Evolutionary conservation across 2,329 filamentous ascomycete species (phyloP).

Genomic region (Onygena corvina): DNA sequence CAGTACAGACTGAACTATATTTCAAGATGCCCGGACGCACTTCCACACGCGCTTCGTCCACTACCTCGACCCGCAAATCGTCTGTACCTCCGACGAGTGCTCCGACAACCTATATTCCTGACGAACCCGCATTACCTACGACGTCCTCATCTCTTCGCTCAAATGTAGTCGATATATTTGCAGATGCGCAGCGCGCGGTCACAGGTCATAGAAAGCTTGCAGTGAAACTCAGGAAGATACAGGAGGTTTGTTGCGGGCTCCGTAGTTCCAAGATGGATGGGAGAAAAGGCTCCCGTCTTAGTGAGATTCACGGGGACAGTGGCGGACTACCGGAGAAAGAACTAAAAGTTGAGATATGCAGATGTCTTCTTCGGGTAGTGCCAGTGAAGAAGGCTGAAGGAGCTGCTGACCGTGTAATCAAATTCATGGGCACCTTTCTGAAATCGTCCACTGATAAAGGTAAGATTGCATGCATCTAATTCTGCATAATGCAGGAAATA

Average conservation of each 20-base stretch:
- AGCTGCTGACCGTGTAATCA: slow-evolving; percentile 72
- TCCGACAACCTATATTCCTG: slow-evolving; percentile 42
- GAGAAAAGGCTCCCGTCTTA: slow-evolving; percentile 19
- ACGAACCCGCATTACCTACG: slow-evolving; percentile 43
- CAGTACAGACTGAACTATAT: not conserved
- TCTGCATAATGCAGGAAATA: not conserved
- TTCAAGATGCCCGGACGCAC: slow-evolving; percentile 31
- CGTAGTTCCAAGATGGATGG: slow-evolving; percentile 30
- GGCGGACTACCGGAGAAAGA: slow-evolving; percentile 55
- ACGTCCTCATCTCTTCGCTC: slow-evolving; percentile 50
- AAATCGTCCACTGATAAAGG: slow-evolving; percentile 53
- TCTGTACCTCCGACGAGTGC: slow-evolving; percentile 61
- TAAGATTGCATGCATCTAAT: slow-evolving; percentile 17
- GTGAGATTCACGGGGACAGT: slow-evolving; percentile 36
- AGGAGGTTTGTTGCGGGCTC: slow-evolving; percentile 64
- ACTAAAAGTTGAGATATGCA: slow-evolving; percentile 74
- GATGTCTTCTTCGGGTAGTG: slow-evolving; percentile 72
- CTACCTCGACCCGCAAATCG: slow-evolving; percentile 30
- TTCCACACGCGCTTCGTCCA: slow-evolving; percentile 23
- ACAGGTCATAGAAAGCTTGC: slow-evolving; percentile 82
- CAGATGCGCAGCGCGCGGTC: slow-evolving; percentile 76
- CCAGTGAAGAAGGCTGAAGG: slow-evolving; percentile 83
- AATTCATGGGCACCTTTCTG: slow-evolving; percentile 80
- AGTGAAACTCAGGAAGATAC: slow-evolving; percentile 76
- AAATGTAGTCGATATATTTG: slow-evolving; percentile 61